These are phyloP conservation scores for Middelhovenomyces tepae DNA, from an alignment of 805 yeast genomes.

Conservation along the genomic window DNA sequence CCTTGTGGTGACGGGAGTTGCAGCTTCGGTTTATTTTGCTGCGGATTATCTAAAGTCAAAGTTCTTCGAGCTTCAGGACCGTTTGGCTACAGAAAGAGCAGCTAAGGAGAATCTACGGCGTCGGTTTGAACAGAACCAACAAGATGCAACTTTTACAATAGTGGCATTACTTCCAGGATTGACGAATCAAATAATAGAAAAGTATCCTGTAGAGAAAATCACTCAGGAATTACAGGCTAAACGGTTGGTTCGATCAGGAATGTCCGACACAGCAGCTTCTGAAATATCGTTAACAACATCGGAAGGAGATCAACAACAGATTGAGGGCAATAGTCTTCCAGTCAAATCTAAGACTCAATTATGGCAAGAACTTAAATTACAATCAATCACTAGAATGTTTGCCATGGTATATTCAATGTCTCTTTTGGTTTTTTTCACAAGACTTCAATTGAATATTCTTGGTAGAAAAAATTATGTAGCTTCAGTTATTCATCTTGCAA, in stretches of 20 bases:
- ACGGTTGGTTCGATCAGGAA: slow-evolving; percentile 25
- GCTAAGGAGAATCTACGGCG: slow-evolving; percentile 64
- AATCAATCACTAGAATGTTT: slow-evolving; percentile 64
- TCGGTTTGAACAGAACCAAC: slow-evolving; percentile 84
- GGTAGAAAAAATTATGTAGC: slow-evolving; percentile 81
- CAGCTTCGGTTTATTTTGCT: slow-evolving; percentile 38
- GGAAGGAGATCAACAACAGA: neutral
- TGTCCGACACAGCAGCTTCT: neutral
- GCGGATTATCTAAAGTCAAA: slow-evolving; percentile 37
- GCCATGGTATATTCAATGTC: slow-evolving; percentile 63
- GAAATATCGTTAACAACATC: neutral
- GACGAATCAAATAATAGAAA: slow-evolving; percentile 50
- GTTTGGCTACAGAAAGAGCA: slow-evolving; percentile 47
- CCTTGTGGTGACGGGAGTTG: slow-evolving; percentile 35
- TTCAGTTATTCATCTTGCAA: slow-evolving; percentile 65
- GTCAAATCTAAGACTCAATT: slow-evolving; percentile 51
- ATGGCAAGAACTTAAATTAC: slow-evolving; percentile 75
- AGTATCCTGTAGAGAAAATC: slow-evolving; percentile 62
- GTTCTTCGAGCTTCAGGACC: slow-evolving; percentile 41
- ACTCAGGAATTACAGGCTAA: slow-evolving; percentile 61
- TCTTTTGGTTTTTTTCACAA: slow-evolving; percentile 64
- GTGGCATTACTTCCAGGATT: slow-evolving; percentile 75
- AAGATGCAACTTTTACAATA: slow-evolving; percentile 78
- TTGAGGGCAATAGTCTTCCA: neutral
- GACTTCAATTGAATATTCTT: slow-evolving; percentile 78